Conservation (phyloP, 495 filamentous ascomycete genomes). For the Trichoderma orchidacearum region DNA sequence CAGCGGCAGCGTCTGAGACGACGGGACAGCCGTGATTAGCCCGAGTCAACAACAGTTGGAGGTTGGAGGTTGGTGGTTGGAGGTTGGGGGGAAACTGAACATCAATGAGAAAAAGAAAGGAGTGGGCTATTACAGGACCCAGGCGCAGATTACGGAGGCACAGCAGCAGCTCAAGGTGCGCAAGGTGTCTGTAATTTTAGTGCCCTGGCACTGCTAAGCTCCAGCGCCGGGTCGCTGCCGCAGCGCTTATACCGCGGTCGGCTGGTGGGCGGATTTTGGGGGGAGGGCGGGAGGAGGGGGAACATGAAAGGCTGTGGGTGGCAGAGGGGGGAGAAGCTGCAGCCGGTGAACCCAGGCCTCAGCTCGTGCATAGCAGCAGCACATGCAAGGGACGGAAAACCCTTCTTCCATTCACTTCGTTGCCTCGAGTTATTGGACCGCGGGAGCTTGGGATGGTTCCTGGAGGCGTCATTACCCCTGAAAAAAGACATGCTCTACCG, state of each 20-base stretch:
- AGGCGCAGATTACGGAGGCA: not conserved
- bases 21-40: slow-evolving; percentile 1
- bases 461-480: not conserved
- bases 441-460: not conserved
- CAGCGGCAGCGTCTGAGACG: not conserved
- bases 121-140: not conserved
- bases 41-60: not conserved
- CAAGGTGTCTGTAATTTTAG: not conserved
- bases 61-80: not conserved
- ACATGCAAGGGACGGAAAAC: not conserved
- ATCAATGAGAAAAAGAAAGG: not conserved
- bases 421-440: too few relatives aligned
- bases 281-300: too few relatives aligned
- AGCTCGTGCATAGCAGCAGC: not conserved
- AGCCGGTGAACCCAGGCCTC: not conserved
- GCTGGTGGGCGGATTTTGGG: not conserved
- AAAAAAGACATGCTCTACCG: not conserved
- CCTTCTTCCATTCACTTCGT: not conserved
- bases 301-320: too few relatives aligned
- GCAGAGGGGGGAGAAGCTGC: too few relatives aligned
- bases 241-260: not conserved
- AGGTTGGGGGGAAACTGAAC: not conserved
- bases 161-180: too few relatives aligned
- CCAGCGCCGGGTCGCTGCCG: not conserved
- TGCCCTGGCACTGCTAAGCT: not conserved